Base-by-base conservation (phyloP, 345 rosid species). In the Crucihimalaya himalaica region DNA sequence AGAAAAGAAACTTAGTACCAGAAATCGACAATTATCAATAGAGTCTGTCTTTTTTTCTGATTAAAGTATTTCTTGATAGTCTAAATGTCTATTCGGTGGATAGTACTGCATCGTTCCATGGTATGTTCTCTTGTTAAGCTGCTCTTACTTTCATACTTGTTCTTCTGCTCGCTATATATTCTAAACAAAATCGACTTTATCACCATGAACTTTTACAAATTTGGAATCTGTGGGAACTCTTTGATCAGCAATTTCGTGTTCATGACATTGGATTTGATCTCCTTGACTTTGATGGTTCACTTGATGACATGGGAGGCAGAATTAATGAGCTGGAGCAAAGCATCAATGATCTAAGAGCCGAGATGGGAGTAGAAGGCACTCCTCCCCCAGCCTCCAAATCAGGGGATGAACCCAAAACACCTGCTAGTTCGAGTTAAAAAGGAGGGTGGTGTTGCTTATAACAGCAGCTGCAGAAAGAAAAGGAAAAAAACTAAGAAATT, bases 301-400 rank as follows among this genome's bases (percentile, higher is more conserved):
- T 89, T 64, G 97, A 93, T 84, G 98, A 93, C 61, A 93, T 91
- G 96, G 95, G 93, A 71, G 70, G 48, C 76, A 83, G 88, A 80
- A 89, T 91, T 60, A 87, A 88, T 69, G 91, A 93, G 73, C 80
- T 89, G 80, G 96, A 93, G 84, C 88, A 87, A 78, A 89, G 90
- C 86, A 83, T 93, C 79, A 86, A 87, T 27, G 96, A 88, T 50
- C 87, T 91, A 57, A 78, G 84, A 79, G 74, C 84, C 2, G 98
- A 94, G 84, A 86, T 89, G 90, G 93, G 91, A 29, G 83, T 85
- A 59, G 97, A 91, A 64, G 88, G 87, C 67, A 75, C 92, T 39
- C 88, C 93, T 34, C 85, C 97, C 45, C 85, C 90, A 32, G 77
- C 87, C 34, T 31, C 76, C 72, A 87, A 78, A 72, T 78, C 74